Conservation (phyloP, 176 grass and related monocot genomes). For the Cenchrus americanus region DNA sequence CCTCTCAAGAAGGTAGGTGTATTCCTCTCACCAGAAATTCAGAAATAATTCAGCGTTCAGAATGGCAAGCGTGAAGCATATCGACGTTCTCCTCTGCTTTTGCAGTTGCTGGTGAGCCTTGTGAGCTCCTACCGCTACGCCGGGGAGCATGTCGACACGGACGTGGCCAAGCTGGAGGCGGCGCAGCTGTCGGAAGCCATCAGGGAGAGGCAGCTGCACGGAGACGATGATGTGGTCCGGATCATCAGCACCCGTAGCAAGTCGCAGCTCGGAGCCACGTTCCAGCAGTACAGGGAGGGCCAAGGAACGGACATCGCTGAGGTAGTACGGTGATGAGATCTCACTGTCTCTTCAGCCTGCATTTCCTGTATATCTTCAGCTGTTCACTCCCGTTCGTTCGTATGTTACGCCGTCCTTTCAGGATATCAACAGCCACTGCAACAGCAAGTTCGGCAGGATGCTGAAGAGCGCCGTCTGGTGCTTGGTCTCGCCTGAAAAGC, state of each 20-base stretch:
- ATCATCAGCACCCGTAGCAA: constrained; percentile 55
- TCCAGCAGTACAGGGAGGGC: constrained; percentile 40
- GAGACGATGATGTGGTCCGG: constrained; percentile 34
- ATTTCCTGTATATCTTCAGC: background rate
- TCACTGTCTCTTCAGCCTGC: no score
- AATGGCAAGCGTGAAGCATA: background rate
- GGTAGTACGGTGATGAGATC: constrained; percentile 2
- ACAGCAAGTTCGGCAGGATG: constrained; percentile 45
- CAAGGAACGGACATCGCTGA: constrained; percentile 37
- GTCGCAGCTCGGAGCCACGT: constrained; percentile 47
- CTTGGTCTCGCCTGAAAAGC: constrained; percentile 70
- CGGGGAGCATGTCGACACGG: constrained; percentile 47
- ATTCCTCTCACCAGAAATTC: background rate
- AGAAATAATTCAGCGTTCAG: background rate
- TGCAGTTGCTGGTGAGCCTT: constrained; percentile 48
- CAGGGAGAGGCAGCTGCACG: constrained; percentile 32
- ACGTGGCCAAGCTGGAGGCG: constrained; percentile 42
- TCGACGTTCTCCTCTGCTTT: background rate
- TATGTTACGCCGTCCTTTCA: constrained; percentile 21
- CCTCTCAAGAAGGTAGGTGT: constrained; percentile 50
- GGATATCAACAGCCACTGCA: constrained; percentile 58
- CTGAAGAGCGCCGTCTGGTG: constrained; percentile 67
- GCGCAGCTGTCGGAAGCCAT: constrained; percentile 40
- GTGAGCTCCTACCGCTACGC: constrained; percentile 60
- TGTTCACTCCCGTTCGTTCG: background rate